Conservation (phyloP, 345 rosid species). For the Heritiera fomes region DNA sequence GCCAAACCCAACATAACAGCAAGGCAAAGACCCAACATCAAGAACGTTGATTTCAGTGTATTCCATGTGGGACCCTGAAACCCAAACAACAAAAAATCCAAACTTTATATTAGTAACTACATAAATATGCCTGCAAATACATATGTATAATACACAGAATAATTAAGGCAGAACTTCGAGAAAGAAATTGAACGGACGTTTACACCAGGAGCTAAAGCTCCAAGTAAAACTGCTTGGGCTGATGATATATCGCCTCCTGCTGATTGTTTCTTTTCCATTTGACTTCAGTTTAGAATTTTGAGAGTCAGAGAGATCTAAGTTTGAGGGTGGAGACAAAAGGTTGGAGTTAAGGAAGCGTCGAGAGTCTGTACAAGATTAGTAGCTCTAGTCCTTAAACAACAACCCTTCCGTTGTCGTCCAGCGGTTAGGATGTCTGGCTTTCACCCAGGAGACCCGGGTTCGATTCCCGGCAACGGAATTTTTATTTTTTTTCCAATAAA, state of each 20-base stretch:
- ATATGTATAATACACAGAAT: not conserved
- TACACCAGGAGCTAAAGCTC: constrained; percentile 88
- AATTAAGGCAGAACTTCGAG: not conserved
- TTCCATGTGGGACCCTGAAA: constrained; percentile 87
- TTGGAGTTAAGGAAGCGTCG: no score
- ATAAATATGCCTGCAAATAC: not conserved
- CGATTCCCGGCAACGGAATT: constrained; percentile 23
- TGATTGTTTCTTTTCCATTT: constrained; percentile 26
- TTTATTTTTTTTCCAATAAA: no score
- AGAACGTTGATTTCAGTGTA: constrained; percentile 68
- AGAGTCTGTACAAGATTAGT: no score
- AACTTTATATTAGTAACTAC: not conserved
- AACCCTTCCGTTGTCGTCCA: constrained; percentile 66
- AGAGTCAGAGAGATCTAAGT: no score
- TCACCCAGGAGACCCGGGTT: constrained; percentile 66
- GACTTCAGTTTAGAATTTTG: not conserved
- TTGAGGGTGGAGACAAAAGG: no score
- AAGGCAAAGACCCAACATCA: constrained; percentile 68
- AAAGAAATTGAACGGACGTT: constrained; percentile 47
- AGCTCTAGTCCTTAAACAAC: no score
- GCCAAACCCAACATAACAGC: constrained; percentile 79
- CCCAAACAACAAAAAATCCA: constrained; percentile 17
- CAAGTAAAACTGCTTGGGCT: constrained; percentile 72
- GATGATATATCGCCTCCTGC: constrained; percentile 47
- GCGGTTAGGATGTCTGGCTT: constrained; percentile 85